Conservation (phyloP, 1,284 basidiomycete genomes). For the Rhodotorula sp. region DNA sequence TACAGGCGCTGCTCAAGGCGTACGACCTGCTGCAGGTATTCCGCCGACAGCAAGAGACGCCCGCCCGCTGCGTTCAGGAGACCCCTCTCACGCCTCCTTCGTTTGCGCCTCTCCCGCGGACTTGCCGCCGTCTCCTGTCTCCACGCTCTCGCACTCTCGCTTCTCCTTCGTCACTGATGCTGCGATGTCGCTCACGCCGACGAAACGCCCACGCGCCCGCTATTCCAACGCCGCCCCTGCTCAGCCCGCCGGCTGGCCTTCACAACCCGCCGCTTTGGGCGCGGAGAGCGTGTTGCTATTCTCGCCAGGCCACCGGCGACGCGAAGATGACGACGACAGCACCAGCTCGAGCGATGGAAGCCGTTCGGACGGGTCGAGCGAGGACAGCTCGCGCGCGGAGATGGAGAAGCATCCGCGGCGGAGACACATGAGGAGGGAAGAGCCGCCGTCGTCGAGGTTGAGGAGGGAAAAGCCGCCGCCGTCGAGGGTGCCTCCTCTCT, state of each 20-base stretch:
- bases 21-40: no score
- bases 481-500: not conserved
- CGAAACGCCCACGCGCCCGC: not conserved
- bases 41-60: no score
- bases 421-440: not conserved
- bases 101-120: not conserved
- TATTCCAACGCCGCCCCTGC: not conserved
- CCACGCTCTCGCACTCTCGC: not conserved
- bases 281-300: not conserved
- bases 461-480: no score
- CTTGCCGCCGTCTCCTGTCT: not conserved
- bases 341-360: not conserved
- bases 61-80: no score
- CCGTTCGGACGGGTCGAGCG: not conserved
- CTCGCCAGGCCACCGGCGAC: not conserved
- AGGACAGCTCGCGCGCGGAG: not conserved
- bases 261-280: not conserved
- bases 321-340: not conserved
- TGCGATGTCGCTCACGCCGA: no score
- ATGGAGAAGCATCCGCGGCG: not conserved
- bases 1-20: slow-evolving; percentile 4
- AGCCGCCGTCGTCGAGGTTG: no score
- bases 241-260: not conserved
- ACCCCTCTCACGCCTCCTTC: no score
- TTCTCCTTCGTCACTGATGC: no score